phyloP scores from a whole-genome alignment of 768 basidiomycete genomes.

The Mycena amicta region DNA sequence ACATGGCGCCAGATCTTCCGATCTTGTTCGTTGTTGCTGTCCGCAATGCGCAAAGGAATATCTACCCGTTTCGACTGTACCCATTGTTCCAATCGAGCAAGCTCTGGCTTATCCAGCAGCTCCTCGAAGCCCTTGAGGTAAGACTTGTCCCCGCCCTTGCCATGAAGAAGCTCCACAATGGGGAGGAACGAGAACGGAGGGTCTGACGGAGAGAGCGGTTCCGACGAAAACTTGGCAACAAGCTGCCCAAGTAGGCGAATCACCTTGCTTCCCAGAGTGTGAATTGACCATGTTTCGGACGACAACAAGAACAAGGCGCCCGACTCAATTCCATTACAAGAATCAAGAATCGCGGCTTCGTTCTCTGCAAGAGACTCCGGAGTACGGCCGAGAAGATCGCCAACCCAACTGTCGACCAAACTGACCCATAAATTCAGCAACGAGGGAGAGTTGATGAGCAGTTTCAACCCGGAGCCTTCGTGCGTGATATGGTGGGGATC shows the following conservation, averaged over 20 bases:
- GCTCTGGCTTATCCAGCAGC: conserved; percentile 60
- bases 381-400: conserved; percentile 44
- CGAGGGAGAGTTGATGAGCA: conserved; percentile 67
- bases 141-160: conserved; percentile 43
- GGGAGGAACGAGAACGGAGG: conserved; percentile 33
- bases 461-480: conserved; percentile 62
- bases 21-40: conserved; percentile 69
- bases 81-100: conserved; percentile 69
- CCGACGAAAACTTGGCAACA: conserved; percentile 43
- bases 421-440: conserved; percentile 74
- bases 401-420: conserved; percentile 71
- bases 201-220: conserved; percentile 32
- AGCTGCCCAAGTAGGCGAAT: conserved; percentile 59
- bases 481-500: conserved; percentile 62
- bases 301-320: conserved; percentile 77
- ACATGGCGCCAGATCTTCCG: conserved; percentile 74
- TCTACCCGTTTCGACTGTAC: conserved; percentile 56
- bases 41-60: conserved; percentile 66
- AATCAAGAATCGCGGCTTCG: conserved; percentile 42
- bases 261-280: conserved; percentile 63
- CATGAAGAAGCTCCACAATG: conserved; percentile 58
- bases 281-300: conserved; percentile 52
- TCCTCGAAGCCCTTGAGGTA: conserved; percentile 69
- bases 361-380: conserved; percentile 44
- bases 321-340: conserved; percentile 66